Percentiles rank a stretch among this genome's conserved stretches.
Conservation (phyloP, 192 early-diverging fungal species). For the Mortierella claussenii region DNA sequence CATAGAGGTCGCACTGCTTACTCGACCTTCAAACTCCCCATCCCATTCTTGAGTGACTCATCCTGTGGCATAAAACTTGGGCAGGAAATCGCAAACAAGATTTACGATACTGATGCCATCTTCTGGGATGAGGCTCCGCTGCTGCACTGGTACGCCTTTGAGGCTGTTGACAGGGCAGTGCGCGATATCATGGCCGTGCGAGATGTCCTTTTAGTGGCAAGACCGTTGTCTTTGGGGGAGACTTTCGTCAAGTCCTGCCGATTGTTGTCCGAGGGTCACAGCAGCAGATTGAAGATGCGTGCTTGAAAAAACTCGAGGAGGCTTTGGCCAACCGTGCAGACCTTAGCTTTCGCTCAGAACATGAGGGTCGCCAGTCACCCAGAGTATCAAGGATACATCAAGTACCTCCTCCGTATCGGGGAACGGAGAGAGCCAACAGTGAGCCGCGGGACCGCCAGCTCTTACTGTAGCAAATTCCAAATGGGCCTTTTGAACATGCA, state of each 20-base stretch:
- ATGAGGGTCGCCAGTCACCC: no score
- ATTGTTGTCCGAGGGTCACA: no score
- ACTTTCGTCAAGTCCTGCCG: slow-evolving; percentile 42
- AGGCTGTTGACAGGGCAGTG: slow-evolving; percentile 21
- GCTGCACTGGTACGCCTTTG: slow-evolving; percentile 18
- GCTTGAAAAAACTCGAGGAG: no score
- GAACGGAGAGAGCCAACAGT: no score
- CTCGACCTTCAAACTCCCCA: slow-evolving; percentile 42
- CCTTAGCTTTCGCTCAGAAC: no score
- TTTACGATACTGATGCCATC: slow-evolving; percentile 13
- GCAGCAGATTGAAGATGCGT: no score
- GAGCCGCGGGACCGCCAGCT: no score
- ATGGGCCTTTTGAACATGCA: no score
- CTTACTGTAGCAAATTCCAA: no score
- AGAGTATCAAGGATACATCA: no score
- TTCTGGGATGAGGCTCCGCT: slow-evolving; percentile 56
- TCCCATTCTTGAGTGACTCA: slow-evolving; percentile 3
- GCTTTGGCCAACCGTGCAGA: no score
- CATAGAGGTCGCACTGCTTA: slow-evolving; percentile 37
- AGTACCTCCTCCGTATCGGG: no score
- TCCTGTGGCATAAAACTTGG: slow-evolving; percentile 7
- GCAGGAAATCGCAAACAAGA: background rate
- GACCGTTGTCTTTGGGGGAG: slow-evolving; percentile 39
- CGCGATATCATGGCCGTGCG: slow-evolving; percentile 11
- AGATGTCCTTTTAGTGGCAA: slow-evolving; percentile 19